Evolutionary conservation across 2,329 filamentous ascomycete genomes (phyloP).

Genomic region (Septoria linicola): DNA sequence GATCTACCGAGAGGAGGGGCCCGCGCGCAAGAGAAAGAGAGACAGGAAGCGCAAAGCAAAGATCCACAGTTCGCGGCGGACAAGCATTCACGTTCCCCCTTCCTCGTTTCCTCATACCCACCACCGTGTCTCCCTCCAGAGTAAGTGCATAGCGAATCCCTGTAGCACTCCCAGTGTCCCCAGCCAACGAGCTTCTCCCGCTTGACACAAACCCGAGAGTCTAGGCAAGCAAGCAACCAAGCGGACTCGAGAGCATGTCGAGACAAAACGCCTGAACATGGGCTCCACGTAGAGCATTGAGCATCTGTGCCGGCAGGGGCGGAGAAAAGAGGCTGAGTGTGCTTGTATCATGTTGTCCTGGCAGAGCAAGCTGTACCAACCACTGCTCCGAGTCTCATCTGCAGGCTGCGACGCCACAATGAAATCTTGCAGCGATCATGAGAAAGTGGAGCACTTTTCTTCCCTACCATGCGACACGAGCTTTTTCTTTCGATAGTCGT

Average conservation of each 20-base stretch:
- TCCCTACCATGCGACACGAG: not conserved
- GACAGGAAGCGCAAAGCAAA: not conserved
- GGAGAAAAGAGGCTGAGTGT: conserved; percentile 9
- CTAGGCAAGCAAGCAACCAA: conserved; percentile 9
- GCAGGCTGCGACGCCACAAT: conserved; percentile 10
- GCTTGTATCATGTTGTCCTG: conserved; percentile 9
- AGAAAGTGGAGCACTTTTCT: conserved; percentile 3
- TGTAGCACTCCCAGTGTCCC: not conserved
- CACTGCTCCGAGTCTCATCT: conserved; percentile 11
- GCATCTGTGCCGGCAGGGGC: conserved; percentile 13
- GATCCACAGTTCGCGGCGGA: conserved; percentile 10
- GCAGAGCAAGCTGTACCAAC: conserved; percentile 13
- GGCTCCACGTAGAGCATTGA: conserved; percentile 15
- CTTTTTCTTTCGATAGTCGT: not conserved
- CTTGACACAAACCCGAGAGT: conserved; percentile 8
- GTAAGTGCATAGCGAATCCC: conserved; percentile 4
- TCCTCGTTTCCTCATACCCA: conserved; percentile 10
- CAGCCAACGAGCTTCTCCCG: conserved; percentile 12
- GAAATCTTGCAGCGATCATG: not conserved
- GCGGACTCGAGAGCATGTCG: not conserved
- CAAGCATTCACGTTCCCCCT: conserved; percentile 14
- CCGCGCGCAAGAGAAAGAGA: not conserved
- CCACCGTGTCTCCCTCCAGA: conserved; percentile 13
- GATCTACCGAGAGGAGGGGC: not conserved
- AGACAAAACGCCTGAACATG: not conserved